Evolutionary conservation across 1,139 yeast genomes (phyloP), one percentile per base, ranked within the genome.

Genomic region (Debaryomyces udenii): DNA sequence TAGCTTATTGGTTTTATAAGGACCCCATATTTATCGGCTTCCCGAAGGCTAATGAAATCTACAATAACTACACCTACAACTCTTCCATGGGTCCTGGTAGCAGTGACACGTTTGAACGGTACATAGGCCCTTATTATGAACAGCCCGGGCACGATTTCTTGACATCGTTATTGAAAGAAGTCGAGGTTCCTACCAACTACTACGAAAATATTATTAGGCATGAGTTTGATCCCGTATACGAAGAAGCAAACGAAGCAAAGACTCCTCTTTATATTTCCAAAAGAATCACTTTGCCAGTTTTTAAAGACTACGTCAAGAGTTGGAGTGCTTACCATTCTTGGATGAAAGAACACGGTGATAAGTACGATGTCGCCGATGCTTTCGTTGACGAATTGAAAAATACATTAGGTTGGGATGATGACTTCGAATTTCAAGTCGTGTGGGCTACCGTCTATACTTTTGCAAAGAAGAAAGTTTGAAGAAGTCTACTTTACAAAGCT

Each of bases 1-100:
- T 88, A 38, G 86, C 89, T 0, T 78, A 77, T 50, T 87, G 93
- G 87, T 86, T 86, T n/a, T 88, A 88, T 56, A 78, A 78, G 31
- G 93, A 87, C 53, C 88, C 89, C 0, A 62, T 72, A 1, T 76
- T 78, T 45, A 58, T 67, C 15, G 74, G 64, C 5, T 57, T 50
- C 34, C 73, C 78, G 1, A 47, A 55, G 37, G 79, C 79, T 1
- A 68, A 74, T 38, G 64, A 67, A 35, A 57, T 74, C 17, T 65
- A 68, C 36, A 51, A 59, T 26, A 61, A 66, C 17, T 68, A 67
- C 41, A 63, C 76, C 27, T 68, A 77, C 41, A 74, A 65, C 27
- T 59, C 65, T 3, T 57, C 64, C 1, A 40, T 48, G 6, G 57
- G 53, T 11, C 52, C 54, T 24, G 56, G 51, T 1, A 44, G 59